phyloP scores from a whole-genome alignment of 2,329 filamentous ascomycete species.

The Ascochyta clinopodiicola region DNA sequence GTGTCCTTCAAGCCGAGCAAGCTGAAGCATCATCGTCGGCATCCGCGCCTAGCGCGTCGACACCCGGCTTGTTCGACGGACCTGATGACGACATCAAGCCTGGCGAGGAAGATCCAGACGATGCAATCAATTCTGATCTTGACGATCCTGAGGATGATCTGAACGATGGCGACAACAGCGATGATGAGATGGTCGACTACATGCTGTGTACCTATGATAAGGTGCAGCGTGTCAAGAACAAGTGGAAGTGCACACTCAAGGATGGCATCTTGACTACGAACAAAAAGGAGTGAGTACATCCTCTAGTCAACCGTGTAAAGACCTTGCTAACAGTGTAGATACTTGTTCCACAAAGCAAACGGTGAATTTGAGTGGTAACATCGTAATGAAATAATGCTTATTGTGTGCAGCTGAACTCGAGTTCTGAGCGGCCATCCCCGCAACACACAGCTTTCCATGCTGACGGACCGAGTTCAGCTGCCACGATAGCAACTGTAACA shows the following conservation, averaged over 20 bases:
- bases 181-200: slow-evolving; percentile 82
- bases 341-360: slow-evolving; percentile 96
- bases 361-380: slow-evolving; percentile 96
- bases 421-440: slow-evolving; percentile 16
- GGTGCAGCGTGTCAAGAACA: slow-evolving; percentile 98
- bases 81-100: slow-evolving; percentile 61
- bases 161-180: slow-evolving; percentile 83
- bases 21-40: slow-evolving; percentile 33
- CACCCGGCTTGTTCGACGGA: slow-evolving; percentile 58
- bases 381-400: slow-evolving; percentile 24
- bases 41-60: slow-evolving; percentile 2
- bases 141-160: slow-evolving; percentile 90
- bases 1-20: slow-evolving; percentile 63
- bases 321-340: slow-evolving; percentile 56
- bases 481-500: slow-evolving; percentile 13
- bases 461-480: slow-evolving; percentile 19
- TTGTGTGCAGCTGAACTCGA: slow-evolving; percentile 32
- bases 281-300: slow-evolving; percentile 75
- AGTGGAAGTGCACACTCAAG: slow-evolving; percentile 94
- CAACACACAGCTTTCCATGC: slow-evolving; percentile 8
- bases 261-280: slow-evolving; percentile 94
- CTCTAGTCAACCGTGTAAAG: neutral
- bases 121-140: slow-evolving; percentile 97
- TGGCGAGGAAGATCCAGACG: slow-evolving; percentile 70
- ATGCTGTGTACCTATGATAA: slow-evolving; percentile 99